Base-by-base conservation (phyloP, 805 yeast species). In the Teunomyces cretensis region DNA sequence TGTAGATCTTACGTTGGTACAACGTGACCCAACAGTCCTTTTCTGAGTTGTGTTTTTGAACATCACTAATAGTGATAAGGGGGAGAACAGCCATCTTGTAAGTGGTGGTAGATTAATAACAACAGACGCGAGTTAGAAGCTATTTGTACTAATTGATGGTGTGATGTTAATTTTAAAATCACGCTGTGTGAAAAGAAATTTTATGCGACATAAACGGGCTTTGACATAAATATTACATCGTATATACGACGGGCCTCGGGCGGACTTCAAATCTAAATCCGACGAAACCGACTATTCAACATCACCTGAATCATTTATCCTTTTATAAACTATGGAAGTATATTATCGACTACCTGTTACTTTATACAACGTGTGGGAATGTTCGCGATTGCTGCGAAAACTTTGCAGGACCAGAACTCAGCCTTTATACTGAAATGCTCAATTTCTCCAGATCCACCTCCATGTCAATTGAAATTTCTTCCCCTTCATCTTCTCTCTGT, bases 1-100 rank as follows among this genome's bases (percentile, higher is more conserved):
- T 83, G 63, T 91, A 92, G 31, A 92, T 81, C 55, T 87, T 88
- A 59, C 96, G 76, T 60, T 85, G 64, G 66, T 84, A 81, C 14
- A 91, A 68, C 2, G 95, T 80, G 44, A 91, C 95, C 91, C 92
- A 86, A 50, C 92, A 83, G 49, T 84, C 84, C 11, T 70, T 61
- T 16, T 65, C 62, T 19, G 71, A 64, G 56, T 67, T 74, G 63
- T 87, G 95, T 26, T 62, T 56, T 9, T 67, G 70, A 12, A 90
- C 75, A 46, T 80, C 78, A 1, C 67, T 52, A 42, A 65, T 62
- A 3, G 95, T 74, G 51, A 83, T 58, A 42, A 89, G 69, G 11
- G 95, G 96, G 19, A 88, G 66, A 43, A 52, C 38, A n/a, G 43
- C 33, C 49, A 46, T 46, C 13, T 8, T 17, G 43, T 39, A 12